phyloP scores from a whole-genome alignment of 2,329 filamentous ascomycete genomes.

The Diaporthe citri region DNA sequence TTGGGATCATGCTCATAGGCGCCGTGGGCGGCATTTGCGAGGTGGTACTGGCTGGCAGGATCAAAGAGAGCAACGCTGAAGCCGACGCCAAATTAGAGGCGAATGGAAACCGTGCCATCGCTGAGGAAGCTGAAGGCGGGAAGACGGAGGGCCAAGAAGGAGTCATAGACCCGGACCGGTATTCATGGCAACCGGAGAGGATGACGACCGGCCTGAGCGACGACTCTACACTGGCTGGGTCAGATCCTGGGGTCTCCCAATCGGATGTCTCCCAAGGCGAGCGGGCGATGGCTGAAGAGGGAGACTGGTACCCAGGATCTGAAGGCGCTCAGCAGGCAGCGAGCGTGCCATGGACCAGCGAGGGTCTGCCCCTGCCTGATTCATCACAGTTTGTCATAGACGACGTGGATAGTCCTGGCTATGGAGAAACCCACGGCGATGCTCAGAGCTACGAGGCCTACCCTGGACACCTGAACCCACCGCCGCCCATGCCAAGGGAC shows the following conservation, averaged over 20 bases:
- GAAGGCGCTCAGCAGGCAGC: background rate
- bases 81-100: conserved; percentile 25
- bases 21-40: conserved; percentile 35
- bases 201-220: conserved; percentile 25
- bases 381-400: conserved; percentile 34
- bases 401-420: conserved; percentile 27
- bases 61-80: conserved; percentile 30
- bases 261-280: background rate
- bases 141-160: background rate
- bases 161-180: background rate
- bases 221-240: conserved; percentile 27
- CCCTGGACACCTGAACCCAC: background rate
- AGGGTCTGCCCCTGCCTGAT: background rate
- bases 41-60: conserved; percentile 26
- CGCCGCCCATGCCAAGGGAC: background rate
- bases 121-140: background rate
- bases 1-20: conserved; percentile 33
- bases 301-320: background rate
- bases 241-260: background rate
- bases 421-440: background rate
- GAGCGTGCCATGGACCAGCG: conserved; percentile 8
- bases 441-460: background rate
- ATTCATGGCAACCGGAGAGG: conserved; percentile 36
- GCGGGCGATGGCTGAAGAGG: background rate
- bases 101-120: background rate